Evolutionary conservation across 2,329 filamentous ascomycete species (phyloP).

Genomic region (Lachnellula occidentalis): DNA sequence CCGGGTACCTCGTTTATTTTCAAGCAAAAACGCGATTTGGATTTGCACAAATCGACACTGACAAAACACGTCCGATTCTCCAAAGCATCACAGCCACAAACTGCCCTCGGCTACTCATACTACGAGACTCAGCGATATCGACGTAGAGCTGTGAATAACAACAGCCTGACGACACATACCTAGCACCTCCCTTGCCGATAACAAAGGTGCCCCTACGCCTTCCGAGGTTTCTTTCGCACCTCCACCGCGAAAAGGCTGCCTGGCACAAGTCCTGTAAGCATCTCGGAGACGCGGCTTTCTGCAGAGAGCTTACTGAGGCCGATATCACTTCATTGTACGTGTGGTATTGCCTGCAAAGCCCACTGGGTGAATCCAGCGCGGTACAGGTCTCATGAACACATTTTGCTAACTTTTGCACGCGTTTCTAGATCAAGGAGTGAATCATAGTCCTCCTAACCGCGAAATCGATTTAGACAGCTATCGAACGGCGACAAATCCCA

Average conservation of each 20-base stretch:
- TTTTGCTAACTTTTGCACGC: constrained; percentile 20
- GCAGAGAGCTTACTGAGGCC: constrained; percentile 29
- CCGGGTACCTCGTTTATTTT: constrained; percentile 6
- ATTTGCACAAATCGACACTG: neutral
- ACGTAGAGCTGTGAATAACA: neutral
- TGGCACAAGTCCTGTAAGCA: constrained; percentile 10
- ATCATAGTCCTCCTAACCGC: constrained; percentile 30
- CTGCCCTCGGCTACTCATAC: neutral
- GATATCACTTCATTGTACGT: constrained; percentile 31
- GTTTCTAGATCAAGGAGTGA: constrained; percentile 27
- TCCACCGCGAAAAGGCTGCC: constrained; percentile 7
- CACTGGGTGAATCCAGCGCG: constrained; percentile 10
- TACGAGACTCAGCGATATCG: neutral
- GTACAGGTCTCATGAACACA: constrained; percentile 13
- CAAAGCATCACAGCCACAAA: neutral
- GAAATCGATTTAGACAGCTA: constrained; percentile 18
- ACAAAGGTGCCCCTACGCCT: constrained; percentile 3
- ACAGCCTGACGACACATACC: constrained; percentile 2
- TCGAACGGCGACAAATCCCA: constrained; percentile 7
- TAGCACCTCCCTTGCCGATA: neutral
- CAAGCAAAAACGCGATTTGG: constrained; percentile 1
- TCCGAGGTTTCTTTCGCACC: constrained; percentile 1
- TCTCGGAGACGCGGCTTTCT: constrained; percentile 22
- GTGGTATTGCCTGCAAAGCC: constrained; percentile 3
- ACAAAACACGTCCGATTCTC: constrained; percentile 4